These are phyloP conservation scores for Parastagonospora avenae DNA, from an alignment of 2,329 filamentous ascomycete genomes.

Conservation along the genomic window DNA sequence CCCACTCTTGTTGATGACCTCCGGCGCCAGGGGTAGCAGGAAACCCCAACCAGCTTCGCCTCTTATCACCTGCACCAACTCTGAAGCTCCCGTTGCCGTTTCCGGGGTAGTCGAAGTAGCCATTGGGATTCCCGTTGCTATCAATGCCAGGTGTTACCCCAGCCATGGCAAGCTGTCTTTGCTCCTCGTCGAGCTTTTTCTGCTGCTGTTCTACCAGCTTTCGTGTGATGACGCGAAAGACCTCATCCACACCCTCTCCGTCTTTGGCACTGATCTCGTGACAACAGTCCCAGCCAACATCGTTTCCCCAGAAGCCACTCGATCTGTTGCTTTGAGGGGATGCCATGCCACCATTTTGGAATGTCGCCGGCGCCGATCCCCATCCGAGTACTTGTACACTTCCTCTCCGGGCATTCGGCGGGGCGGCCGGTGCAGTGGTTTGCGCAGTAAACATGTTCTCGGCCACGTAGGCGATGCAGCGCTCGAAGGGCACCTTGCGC, in stretches of 20 bases:
- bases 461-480: conserved; percentile 93
- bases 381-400: conserved; percentile 27
- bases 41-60: conserved; percentile 70
- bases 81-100: conserved; percentile 64
- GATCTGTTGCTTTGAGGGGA: conserved; percentile 59
- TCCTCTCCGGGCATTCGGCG: conserved; percentile 17
- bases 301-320: conserved; percentile 86
- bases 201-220: conserved; percentile 78
- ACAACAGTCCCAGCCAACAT: conserved; percentile 94
- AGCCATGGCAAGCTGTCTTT: conserved; percentile 50
- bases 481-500: conserved; percentile 89
- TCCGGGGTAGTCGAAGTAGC: conserved; percentile 57
- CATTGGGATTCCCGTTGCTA: conserved; percentile 38
- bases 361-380: conserved; percentile 44
- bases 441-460: conserved; percentile 81
- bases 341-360: conserved; percentile 48
- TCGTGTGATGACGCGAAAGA: conserved; percentile 87
- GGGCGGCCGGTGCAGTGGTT: neutral
- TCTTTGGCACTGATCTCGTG: conserved; percentile 95
- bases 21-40: conserved; percentile 52
- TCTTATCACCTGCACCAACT: conserved; percentile 63
- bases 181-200: conserved; percentile 58
- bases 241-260: conserved; percentile 94
- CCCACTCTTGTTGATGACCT: conserved; percentile 39
- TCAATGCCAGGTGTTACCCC: conserved; percentile 52